Evolutionary conservation across 345 rosid species (phyloP), one percentile per base, ranked within the genome.

Genomic region (Clarkia xantiana): DNA sequence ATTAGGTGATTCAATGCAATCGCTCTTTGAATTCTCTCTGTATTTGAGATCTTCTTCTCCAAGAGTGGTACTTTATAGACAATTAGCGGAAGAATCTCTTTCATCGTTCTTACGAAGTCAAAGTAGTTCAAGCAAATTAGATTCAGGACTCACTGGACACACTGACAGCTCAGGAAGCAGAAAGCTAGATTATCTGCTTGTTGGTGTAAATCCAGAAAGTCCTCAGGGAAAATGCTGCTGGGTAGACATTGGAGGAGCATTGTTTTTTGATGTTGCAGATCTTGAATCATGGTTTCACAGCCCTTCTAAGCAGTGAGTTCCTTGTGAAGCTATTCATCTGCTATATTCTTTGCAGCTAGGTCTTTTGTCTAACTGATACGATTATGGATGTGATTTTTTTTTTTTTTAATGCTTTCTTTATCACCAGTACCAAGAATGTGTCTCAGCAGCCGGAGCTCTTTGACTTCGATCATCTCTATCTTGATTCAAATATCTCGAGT

Each of bases 21-120:
- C 93, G 1, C 71, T 91, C 1, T 80, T 79, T 60, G 82, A 80
- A 56, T 81, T 86, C 76, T 91, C 98, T 19, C 85, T 91, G 54
- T 71, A 66, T 42, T 49, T 86, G 62, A 84, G 96, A 75, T 81
- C 94, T 13, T 87, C 96, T 6, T 86, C 98, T 18, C 90, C 98
- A 1, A 68, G 84, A 67, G 69, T 91, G 67, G 94, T 86, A 66
- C 90, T 91, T 45, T 86, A 81, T 44, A 76, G 87, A 22, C 94
- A 91, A 54, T 68, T 91, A 41, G 96, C 96, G 4, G 98, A 76
- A 69, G 96, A 91, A 66, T 86, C 98, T 62, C 82, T 91, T 42
- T 84, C 96, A 59, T 91, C 98, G 49, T 86, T 68, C 64, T 94
- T 94, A 10, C 71, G 60, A 49, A 63, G 68, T 2, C 87, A 86